A percentile compares a stretch with the other conserved stretches of the same genome.
These are phyloP conservation scores for Scytalidium lignicola DNA, from an alignment of 2,329 filamentous ascomycete genomes.

Conservation along the genomic window DNA sequence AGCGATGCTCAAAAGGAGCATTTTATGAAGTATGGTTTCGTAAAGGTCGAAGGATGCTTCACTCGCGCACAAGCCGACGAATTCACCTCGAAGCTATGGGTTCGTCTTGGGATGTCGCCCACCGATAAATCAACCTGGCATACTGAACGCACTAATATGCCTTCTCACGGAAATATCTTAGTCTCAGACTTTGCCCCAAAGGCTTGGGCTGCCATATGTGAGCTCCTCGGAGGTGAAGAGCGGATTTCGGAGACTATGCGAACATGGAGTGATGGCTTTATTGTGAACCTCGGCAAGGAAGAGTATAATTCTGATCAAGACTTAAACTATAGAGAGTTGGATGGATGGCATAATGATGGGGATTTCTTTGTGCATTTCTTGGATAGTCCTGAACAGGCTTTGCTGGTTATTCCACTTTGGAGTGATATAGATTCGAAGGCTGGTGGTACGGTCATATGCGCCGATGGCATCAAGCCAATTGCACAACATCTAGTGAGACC, in stretches of 20 bases:
- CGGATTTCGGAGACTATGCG: slow-evolving; percentile 42
- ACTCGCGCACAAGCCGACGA: slow-evolving; percentile 40
- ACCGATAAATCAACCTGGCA: slow-evolving; percentile 62
- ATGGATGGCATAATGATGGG: slow-evolving; percentile 64
- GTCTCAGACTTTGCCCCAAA: slow-evolving; percentile 54
- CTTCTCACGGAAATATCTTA: slow-evolving; percentile 48
- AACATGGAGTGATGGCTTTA: slow-evolving; percentile 63
- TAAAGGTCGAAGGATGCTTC: slow-evolving; percentile 49
- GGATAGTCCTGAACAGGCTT: slow-evolving; percentile 63
- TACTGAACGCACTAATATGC: slow-evolving; percentile 60
- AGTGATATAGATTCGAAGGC: slow-evolving; percentile 55
- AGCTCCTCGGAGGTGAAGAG: slow-evolving; percentile 60
- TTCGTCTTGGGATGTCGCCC: slow-evolving; percentile 58
- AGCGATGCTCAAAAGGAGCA: slow-evolving; percentile 43
- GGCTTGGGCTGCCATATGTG: slow-evolving; percentile 62
- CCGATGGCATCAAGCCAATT: slow-evolving; percentile 50
- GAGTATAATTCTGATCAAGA: slow-evolving; percentile 45
- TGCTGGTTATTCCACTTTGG: slow-evolving; percentile 65
- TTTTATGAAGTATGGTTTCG: slow-evolving; percentile 51
- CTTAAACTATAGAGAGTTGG: slow-evolving; percentile 43
- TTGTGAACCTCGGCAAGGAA: slow-evolving; percentile 61
- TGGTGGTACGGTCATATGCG: slow-evolving; percentile 62
- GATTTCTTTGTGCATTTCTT: slow-evolving; percentile 71
- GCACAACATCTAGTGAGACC: slow-evolving; percentile 45
- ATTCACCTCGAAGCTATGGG: slow-evolving; percentile 52